Percentiles rank a stretch among this genome's conserved stretches.
phyloP scores from a whole-genome alignment of 164 flowering plant species.

The Magnolia changhungtana region DNA sequence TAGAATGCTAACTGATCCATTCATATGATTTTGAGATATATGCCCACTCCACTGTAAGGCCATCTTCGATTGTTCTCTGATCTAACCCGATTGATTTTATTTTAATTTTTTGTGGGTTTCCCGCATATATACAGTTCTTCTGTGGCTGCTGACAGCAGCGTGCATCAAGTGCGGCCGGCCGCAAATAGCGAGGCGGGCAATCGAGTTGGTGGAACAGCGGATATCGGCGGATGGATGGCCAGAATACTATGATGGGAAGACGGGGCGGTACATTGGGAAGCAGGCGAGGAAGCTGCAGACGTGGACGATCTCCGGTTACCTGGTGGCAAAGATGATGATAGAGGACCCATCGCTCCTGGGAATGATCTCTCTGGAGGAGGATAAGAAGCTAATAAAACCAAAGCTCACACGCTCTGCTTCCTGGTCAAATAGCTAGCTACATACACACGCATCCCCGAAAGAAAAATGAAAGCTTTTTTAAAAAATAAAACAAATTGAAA shows the following conservation, averaged over 20 bases:
- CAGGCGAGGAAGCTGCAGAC: constrained; percentile 29
- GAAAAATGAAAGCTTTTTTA: too few species aligned
- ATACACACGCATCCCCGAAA: too few species aligned
- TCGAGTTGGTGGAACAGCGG: constrained; percentile 24
- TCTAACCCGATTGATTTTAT: too few species aligned
- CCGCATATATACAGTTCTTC: constrained; percentile 15
- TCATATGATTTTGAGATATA: too few species aligned
- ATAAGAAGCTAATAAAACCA: too few species aligned
- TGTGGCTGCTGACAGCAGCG: constrained; percentile 21
- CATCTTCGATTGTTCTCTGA: too few species aligned
- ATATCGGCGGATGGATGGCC: constrained; percentile 24
- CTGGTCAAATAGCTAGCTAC: too few species aligned
- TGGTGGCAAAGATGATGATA: constrained; percentile 26
- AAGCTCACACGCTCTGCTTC: too few species aligned
- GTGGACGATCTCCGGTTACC: constrained; percentile 28
- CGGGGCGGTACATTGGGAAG: constrained; percentile 28
- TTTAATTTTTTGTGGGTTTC: too few species aligned
- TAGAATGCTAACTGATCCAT: too few species aligned
- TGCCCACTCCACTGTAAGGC: too few species aligned
- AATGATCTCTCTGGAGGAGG: not conserved
- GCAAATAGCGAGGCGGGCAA: constrained; percentile 22
- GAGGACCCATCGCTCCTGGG: constrained; percentile 24
- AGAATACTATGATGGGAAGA: constrained; percentile 31
- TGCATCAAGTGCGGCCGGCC: constrained; percentile 27
- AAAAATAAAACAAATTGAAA: too few species aligned